A percentile compares a stretch with the other conserved stretches of the same genome.
These are phyloP conservation scores for Pestalotiopsis sp. DNA, from an alignment of 2,329 filamentous ascomycete genomes.

Conservation along the genomic window DNA sequence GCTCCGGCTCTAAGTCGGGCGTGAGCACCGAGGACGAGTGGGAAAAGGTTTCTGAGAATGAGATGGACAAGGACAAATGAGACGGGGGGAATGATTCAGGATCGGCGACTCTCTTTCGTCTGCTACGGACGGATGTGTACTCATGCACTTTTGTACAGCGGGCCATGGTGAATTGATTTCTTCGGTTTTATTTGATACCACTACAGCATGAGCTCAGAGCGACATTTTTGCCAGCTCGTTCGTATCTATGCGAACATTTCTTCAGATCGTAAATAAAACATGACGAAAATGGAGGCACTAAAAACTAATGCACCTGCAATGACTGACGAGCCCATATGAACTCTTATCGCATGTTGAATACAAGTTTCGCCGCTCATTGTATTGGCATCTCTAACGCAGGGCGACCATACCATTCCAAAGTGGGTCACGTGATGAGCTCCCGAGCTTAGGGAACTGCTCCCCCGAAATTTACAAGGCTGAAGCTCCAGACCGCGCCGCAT, in stretches of 20 bases:
- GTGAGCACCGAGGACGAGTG: slow-evolving; percentile 92
- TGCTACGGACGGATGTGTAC: neutral
- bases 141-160: neutral
- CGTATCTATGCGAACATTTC: neutral
- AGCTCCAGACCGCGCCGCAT: slow-evolving; percentile 17
- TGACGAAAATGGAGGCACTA: neutral
- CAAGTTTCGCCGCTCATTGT: neutral
- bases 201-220: slow-evolving; percentile 2
- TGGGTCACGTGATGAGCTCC: slow-evolving; percentile 9
- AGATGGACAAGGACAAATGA: slow-evolving; percentile 61
- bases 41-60: slow-evolving; percentile 87
- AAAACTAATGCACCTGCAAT: neutral
- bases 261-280: neutral
- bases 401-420: neutral
- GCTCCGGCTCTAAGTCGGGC: slow-evolving; percentile 55
- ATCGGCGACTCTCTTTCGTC: neutral
- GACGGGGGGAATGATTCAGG: neutral
- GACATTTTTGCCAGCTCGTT: neutral
- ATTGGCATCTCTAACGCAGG: neutral
- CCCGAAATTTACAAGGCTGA: slow-evolving; percentile 13
- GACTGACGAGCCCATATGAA: too few species aligned
- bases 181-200: slow-evolving; percentile 3
- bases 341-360: too few species aligned
- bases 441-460: neutral
- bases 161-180: neutral